Conservation (phyloP, 75 land plant genomes). For the Picea sitchensis region DNA sequence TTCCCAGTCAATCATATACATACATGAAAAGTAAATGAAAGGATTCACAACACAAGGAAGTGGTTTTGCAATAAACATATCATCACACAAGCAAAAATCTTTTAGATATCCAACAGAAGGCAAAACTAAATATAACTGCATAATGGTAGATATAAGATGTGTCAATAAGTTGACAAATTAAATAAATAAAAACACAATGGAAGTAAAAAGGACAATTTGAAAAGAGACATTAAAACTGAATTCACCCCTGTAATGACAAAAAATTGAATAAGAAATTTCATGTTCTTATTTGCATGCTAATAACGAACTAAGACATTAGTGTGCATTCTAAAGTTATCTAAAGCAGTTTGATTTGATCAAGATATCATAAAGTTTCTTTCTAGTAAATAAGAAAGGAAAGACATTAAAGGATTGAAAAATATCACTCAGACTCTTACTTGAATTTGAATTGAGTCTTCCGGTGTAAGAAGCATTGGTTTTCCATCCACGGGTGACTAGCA, state of each 20-base stretch:
- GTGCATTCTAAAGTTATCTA: too few relatives aligned
- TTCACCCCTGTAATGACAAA: too few relatives aligned
- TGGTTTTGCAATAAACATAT: background rate
- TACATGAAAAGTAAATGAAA: background rate
- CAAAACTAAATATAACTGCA: background rate
- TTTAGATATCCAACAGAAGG: background rate
- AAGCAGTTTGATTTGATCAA: too few relatives aligned
- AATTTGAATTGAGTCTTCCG: constrained; percentile 96
- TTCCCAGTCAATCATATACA: background rate
- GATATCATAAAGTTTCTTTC: too few relatives aligned
- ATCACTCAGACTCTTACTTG: constrained; percentile 50
- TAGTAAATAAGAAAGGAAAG: background rate
- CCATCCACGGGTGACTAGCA: constrained; percentile 98
- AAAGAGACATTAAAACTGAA: too few relatives aligned
- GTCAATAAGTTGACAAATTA: background rate
- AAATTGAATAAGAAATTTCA: too few relatives aligned
- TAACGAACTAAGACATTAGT: too few relatives aligned
- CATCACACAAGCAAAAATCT: background rate
- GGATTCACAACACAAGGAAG: background rate
- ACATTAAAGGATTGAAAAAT: background rate
- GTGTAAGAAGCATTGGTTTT: constrained; percentile 96
- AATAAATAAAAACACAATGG: too few relatives aligned
- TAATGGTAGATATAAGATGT: background rate
- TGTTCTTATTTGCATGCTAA: too few relatives aligned
- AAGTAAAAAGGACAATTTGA: too few relatives aligned